phyloP scores from a whole-genome alignment of 2,329 filamentous ascomycete genomes.

The Penicillium sp. region DNA sequence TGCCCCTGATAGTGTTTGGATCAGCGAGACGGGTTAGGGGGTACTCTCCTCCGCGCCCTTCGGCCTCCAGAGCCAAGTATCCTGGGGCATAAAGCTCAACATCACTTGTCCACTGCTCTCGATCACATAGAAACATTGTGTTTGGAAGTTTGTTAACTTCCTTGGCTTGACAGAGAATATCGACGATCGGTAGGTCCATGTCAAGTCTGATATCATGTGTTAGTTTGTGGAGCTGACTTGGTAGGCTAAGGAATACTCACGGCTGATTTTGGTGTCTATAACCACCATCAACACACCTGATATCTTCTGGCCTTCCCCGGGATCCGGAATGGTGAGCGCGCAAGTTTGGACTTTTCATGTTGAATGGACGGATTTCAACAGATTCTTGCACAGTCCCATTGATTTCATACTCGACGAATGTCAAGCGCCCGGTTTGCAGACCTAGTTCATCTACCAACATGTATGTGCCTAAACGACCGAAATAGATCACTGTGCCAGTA shows the following conservation, averaged over 20 bases:
- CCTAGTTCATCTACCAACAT: constrained; percentile 8
- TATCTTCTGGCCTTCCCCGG: neutral
- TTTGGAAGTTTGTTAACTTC: constrained; percentile 13
- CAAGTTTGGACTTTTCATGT: neutral
- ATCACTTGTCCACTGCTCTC: constrained; percentile 17
- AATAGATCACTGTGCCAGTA: constrained; percentile 2
- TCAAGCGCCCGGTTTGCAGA: constrained; percentile 1
- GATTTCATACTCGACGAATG: constrained; percentile 4
- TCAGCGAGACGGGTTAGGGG: constrained; percentile 3
- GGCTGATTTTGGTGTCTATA: constrained; percentile 5
- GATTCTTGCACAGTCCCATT: constrained; percentile 2
- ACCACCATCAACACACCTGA: neutral
- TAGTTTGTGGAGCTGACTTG: neutral
- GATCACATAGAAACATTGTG: constrained; percentile 11
- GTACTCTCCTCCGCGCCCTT: constrained; percentile 7
- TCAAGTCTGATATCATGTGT: constrained; percentile 7
- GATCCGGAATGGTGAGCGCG: neutral
- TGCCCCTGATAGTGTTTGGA: neutral
- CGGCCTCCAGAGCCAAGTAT: constrained; percentile 18
- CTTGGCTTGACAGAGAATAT: constrained; percentile 15
- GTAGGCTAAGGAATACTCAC: constrained; percentile 1
- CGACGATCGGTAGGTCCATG: constrained; percentile 16
- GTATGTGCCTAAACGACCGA: neutral
- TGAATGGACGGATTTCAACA: constrained; percentile 4
- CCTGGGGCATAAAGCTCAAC: constrained; percentile 16